A percentile compares a stretch with the other conserved stretches of the same genome.
Evolutionary conservation across 1,284 basidiomycete species (phyloP).

Genomic region (Xanthoconium separans): DNA sequence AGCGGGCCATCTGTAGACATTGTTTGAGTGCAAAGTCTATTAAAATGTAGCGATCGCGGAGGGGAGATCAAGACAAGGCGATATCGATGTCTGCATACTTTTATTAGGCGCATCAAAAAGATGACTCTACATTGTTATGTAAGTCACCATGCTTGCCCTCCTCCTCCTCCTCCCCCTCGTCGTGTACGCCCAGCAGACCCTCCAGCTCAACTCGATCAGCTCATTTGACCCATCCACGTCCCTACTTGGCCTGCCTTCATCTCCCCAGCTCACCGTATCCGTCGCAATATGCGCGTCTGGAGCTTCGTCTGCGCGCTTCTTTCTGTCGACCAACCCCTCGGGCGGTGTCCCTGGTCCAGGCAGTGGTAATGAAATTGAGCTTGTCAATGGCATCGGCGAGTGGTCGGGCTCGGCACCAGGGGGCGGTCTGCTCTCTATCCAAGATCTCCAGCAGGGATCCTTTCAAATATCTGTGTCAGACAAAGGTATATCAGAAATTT

Average conservation of each 20-base stretch:
- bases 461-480: conserved; percentile 62
- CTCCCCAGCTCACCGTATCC: conserved; percentile 49
- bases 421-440: conserved; percentile 52
- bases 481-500: conserved; percentile 39
- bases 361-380: conserved; percentile 48
- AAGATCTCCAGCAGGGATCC: conserved; percentile 37
- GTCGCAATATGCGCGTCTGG: conserved; percentile 54
- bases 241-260: conserved; percentile 41
- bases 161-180: not conserved
- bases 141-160: not conserved
- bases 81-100: conserved; percentile 1
- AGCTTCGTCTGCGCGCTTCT: conserved; percentile 46
- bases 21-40: not conserved
- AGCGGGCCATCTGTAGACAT: conserved; percentile 1
- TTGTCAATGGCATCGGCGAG: conserved; percentile 54
- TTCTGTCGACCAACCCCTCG: conserved; percentile 53
- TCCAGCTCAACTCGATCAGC: conserved; percentile 38
- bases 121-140: not conserved
- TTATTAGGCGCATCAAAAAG: not conserved
- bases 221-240: conserved; percentile 31
- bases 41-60: not conserved
- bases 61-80: not conserved
- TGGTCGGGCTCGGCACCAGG: conserved; percentile 49
- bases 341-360: conserved; percentile 39
- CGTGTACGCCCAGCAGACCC: conserved; percentile 21